phyloP scores from a whole-genome alignment of 139 green algal genomes.

The Spirogloea muscicola region DNA sequence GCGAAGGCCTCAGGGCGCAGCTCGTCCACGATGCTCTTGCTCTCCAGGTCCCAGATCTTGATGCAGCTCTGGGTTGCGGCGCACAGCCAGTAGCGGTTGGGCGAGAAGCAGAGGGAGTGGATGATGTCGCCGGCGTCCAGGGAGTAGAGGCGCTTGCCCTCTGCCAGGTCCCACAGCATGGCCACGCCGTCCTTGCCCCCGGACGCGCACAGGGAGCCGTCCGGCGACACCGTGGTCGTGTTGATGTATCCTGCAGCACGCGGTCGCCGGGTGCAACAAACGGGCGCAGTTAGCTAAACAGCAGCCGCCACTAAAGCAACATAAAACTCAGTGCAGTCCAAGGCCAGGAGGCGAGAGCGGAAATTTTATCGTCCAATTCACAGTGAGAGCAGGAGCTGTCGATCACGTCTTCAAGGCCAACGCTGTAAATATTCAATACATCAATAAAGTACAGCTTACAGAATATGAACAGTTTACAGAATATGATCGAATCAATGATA shows the following conservation, averaged over 20 bases:
- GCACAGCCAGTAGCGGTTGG: slow-evolving; percentile 99
- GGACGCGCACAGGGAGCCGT: slow-evolving; percentile 97
- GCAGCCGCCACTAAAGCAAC: too few species aligned
- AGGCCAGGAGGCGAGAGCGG: too few species aligned
- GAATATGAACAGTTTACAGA: too few species aligned
- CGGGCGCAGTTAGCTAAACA: too few species aligned
- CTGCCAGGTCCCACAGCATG: slow-evolving; percentile 98
- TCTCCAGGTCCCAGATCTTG: slow-evolving; percentile 98
- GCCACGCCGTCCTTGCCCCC: slow-evolving; percentile 87
- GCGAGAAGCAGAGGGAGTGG: slow-evolving; percentile 94
- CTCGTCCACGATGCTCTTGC: slow-evolving; percentile 91
- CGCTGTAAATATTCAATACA: too few species aligned
- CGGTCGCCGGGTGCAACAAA: too few species aligned
- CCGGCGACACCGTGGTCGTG: slow-evolving; percentile 90
- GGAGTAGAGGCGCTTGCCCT: slow-evolving; percentile 98
- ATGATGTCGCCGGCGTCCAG: slow-evolving; percentile 97
- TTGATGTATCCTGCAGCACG: slow-evolving; percentile 61
- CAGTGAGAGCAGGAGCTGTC: too few species aligned
- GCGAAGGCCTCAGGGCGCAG: slow-evolving; percentile 77
- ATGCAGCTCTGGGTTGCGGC: slow-evolving; percentile 85
- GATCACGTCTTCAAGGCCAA: too few species aligned
- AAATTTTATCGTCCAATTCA: too few species aligned
- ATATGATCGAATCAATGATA: too few species aligned
- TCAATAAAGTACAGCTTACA: too few species aligned
- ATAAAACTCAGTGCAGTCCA: too few species aligned